A percentile compares a stretch with the other conserved stretches of the same genome.
Evolutionary conservation across 495 filamentous ascomycete species (phyloP).

Genomic region (Letharia columbiana): DNA sequence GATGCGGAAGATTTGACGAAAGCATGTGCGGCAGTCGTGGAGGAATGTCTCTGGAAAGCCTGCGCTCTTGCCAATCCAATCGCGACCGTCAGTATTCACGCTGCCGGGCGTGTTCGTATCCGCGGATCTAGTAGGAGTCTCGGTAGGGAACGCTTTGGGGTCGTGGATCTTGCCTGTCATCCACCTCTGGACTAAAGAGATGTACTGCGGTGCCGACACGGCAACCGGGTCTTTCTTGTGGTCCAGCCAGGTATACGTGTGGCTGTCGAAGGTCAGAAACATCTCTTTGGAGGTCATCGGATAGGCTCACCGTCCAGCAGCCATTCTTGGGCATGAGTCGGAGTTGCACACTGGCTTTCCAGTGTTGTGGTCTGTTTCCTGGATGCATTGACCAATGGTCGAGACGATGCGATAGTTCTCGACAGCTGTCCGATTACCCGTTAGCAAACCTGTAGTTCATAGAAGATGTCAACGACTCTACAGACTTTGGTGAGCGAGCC

Average conservation of each 20-base stretch:
- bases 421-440: slow-evolving; percentile 35
- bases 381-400: slow-evolving; percentile 73
- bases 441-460: slow-evolving; percentile 21
- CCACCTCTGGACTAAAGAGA: slow-evolving; percentile 87
- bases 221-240: slow-evolving; percentile 53
- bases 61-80: slow-evolving; percentile 80
- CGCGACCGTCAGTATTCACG: slow-evolving; percentile 46
- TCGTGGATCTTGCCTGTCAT: slow-evolving; percentile 87
- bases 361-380: slow-evolving; percentile 62
- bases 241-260: slow-evolving; percentile 89
- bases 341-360: slow-evolving; percentile 72
- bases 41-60: slow-evolving; percentile 84
- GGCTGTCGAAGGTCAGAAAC: slow-evolving; percentile 39
- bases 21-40: slow-evolving; percentile 79
- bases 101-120: slow-evolving; percentile 55
- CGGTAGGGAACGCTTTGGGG: slow-evolving; percentile 75
- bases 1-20: slow-evolving; percentile 94
- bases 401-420: slow-evolving; percentile 83
- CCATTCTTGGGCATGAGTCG: slow-evolving; percentile 79
- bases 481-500: slow-evolving; percentile 89
- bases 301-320: slow-evolving; percentile 67
- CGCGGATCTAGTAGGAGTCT: slow-evolving; percentile 47
- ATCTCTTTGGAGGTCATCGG: slow-evolving; percentile 7
- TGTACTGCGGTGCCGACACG: slow-evolving; percentile 76
- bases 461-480: slow-evolving; percentile 5